Evolutionary conservation across 1,284 basidiomycete species (phyloP), one percentile per base, ranked within the genome.

Genomic region (Cryptococcus hybrid): DNA sequence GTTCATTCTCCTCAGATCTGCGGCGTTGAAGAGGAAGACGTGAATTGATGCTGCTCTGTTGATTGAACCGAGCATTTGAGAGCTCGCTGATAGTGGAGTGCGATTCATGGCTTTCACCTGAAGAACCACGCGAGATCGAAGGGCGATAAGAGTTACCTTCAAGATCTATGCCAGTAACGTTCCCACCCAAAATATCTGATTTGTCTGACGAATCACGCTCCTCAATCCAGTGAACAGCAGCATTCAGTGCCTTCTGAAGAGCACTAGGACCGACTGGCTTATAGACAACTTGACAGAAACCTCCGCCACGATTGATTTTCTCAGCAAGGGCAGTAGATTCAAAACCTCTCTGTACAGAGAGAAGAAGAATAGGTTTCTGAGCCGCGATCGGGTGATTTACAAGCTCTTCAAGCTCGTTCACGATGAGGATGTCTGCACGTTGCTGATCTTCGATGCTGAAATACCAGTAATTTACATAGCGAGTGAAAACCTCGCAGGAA

Each of bases 181-280:
- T 6, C 5, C 15, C 52, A 6, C 15, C 44, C 1, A 44, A 6
- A 18, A 43, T 24, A n/a, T 50, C 49, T 12, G 15, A 44, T 35
- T 42, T 18, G 6, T 24, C 54, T 15, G 24, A 37, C 36, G 44
- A 9, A 18, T 53, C 38, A 51, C 59, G 30, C 62, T 65, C 47
- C 15, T 76, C 73, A 13, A 86, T 75, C 24, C 85, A 84, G 64
- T 88, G 84, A 30, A 90, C 70, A 64, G 86, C 86, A n/a, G 87
- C 83, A 68, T 86, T 86, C 53, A 95, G 79, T 5, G 86, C 83
- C 12, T 82, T 73, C 39, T 86, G 83, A 54, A 96, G 80, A 37
- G 87, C 85, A 51, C 85, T 84, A 0, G 92, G 93, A 0, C 92
- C 92, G 35, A 87, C 86, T 3, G 93, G 93, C 75, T 97, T 97